Evolutionary conservation across 2,329 filamentous ascomycete species (phyloP).

Genomic region (Fusarium neocosmosporiellum): DNA sequence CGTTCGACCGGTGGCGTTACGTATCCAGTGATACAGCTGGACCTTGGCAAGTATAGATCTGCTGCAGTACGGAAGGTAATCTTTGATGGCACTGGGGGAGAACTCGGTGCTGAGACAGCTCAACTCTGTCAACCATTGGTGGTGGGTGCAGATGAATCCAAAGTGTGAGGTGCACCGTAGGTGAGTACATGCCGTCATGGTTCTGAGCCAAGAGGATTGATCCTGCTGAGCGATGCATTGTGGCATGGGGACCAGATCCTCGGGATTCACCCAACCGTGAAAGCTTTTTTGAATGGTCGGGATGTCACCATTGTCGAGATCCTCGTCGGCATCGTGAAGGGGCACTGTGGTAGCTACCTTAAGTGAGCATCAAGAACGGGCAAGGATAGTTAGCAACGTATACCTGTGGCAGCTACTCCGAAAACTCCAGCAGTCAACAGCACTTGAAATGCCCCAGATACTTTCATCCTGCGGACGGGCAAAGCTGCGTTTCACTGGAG

Average conservation of each 20-base stretch:
- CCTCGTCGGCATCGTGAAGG: not conserved
- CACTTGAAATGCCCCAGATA: not conserved
- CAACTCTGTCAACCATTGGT: conserved; percentile 30
- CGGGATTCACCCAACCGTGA: conserved; percentile 26
- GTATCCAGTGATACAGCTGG: conserved; percentile 23
- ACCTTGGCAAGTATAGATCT: conserved; percentile 28
- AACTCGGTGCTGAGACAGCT: conserved; percentile 26
- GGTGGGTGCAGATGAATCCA: conserved; percentile 21
- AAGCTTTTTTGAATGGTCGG: not conserved
- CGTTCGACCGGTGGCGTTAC: not conserved
- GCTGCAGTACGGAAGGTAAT: conserved; percentile 20
- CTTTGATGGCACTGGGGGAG: not conserved
- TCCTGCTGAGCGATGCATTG: conserved; percentile 32
- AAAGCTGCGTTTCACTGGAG: not conserved
- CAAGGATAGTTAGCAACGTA: not conserved
- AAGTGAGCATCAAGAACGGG: not conserved
- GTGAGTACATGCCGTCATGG: conserved; percentile 26
- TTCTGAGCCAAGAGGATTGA: conserved; percentile 9
- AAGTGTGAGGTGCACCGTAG: conserved; percentile 26
- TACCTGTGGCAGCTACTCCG: not conserved
- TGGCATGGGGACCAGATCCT: conserved; percentile 26
- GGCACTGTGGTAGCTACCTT: not conserved
- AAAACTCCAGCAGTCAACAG: not conserved
- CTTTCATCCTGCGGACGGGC: not conserved
- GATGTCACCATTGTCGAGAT: not conserved